A percentile compares a stretch with the other conserved stretches of the same genome.
Evolutionary conservation across 2,329 filamentous ascomycete genomes (phyloP).

Genomic region (Falciphora oryzae): DNA sequence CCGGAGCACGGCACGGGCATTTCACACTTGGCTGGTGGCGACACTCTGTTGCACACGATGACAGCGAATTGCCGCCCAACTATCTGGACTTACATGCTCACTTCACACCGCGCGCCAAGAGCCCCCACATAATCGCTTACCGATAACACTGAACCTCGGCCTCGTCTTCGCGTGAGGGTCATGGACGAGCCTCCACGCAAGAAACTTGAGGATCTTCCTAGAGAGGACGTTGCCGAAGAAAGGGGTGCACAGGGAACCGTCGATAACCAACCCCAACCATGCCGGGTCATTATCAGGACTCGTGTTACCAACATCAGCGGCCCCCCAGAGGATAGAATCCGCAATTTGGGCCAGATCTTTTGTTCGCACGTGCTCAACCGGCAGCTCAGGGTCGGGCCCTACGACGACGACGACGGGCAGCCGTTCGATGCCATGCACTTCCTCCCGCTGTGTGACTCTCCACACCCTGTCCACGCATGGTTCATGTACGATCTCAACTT

Average conservation of each 20-base stretch:
- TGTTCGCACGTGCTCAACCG: not conserved
- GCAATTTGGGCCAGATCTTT: not conserved
- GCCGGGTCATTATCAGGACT: not conserved
- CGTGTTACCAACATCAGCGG: not conserved
- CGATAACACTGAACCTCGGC: not conserved
- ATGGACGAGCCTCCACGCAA: not conserved
- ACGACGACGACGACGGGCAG: not conserved
- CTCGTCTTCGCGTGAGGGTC: not conserved
- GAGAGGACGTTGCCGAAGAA: not conserved
- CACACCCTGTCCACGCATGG: not conserved
- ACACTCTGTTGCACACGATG: no score
- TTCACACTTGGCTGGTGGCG: not conserved
- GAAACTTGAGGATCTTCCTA: not conserved
- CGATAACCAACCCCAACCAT: not conserved
- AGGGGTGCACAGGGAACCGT: no score
- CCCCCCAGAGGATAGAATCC: not conserved
- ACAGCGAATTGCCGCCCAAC: not conserved
- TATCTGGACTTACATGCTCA: not conserved
- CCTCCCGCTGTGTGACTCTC: not conserved
- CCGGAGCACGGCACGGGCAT: no score
- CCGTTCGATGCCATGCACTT: not conserved
- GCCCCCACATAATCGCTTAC: no score
- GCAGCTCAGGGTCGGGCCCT: not conserved
- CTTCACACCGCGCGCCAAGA: not conserved
- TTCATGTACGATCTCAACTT: not conserved